Conservation (phyloP, 805 yeast genomes). For the Wickerhamiella alocasiicola region DNA sequence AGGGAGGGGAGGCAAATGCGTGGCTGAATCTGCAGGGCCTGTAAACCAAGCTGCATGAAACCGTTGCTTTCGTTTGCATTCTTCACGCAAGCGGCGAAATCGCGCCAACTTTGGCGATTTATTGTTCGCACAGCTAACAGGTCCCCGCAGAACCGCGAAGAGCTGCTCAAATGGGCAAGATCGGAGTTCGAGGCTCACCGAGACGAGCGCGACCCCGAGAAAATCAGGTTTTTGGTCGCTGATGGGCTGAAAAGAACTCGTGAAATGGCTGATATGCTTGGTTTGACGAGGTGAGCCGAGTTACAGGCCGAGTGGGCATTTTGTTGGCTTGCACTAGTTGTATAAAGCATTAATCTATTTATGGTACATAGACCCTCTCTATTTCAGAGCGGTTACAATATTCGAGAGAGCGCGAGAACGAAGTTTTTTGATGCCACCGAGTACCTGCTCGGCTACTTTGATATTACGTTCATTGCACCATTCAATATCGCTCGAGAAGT, state of each 20-base stretch:
- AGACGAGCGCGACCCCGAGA: constrained; percentile 23
- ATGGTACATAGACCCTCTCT: too few species aligned
- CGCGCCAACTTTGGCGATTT: constrained; percentile 26
- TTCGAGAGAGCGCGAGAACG: too few species aligned
- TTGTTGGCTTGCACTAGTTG: too few species aligned
- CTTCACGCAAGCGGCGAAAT: constrained; percentile 28
- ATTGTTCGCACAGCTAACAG: constrained; percentile 25
- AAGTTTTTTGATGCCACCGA: too few species aligned
- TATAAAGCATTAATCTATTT: too few species aligned
- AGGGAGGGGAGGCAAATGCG: neutral
- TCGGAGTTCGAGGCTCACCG: constrained; percentile 24
- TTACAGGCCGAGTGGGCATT: too few species aligned
- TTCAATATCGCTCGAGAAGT: neutral
- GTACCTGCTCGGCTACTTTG: neutral
- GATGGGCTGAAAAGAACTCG: constrained; percentile 27
- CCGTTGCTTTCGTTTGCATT: constrained; percentile 11
- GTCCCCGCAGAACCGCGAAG: constrained; percentile 21
- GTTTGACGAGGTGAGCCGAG: neutral
- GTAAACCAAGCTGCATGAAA: neutral
- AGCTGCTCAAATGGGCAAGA: constrained; percentile 27
- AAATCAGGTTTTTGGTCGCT: constrained; percentile 25
- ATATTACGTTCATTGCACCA: too few species aligned
- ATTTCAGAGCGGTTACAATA: too few species aligned
- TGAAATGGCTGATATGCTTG: constrained; percentile 22
- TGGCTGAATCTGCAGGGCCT: neutral